Evolutionary conservation across 805 yeast species (phyloP), one percentile per base, ranked within the genome.

Genomic region (Clavispora phyllophila): DNA sequence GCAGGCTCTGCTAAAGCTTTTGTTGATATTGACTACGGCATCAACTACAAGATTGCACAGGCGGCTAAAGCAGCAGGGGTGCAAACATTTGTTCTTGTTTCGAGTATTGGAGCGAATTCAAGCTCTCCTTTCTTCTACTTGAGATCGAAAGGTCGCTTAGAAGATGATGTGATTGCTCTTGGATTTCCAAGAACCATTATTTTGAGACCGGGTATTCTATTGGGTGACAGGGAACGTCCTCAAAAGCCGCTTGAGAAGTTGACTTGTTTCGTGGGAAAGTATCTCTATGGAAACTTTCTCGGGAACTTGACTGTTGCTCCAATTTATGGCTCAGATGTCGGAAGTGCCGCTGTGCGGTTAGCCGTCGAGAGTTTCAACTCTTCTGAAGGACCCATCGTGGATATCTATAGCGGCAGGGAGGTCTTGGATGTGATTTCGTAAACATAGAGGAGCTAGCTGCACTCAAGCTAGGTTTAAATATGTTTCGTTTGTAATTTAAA

Each of bases 71-170:
- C 68, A 4, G 73, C 76, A 2, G 93, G 93, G 0, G 79, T 79
- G 50, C 71, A 74, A 31, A 83, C 88, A 1, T 79, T 77, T 49
- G 81, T 89, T 3, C 58, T 89, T 12, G 74, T 89, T 5, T 79
- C 89, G 3, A 67, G 89, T 3, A 39, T 55, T 0, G 88, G 88
- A n/a, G 87, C 96, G 0, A 68, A 66, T 44, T 53, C 75, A 0
- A 50, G 56, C 27, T 84, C 95, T 0, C 52, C 51, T n/a, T 68
- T 86, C 33, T 73, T 82, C 4, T 89, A 88, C 54, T 40, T 77
- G 35, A 72, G 72, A 51, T 72, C 84, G 62, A 89, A 89, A 59
- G 96, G 95, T 23, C 76, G 81, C 40, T 68, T 85, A 38, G 96
- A 89, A 58, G 75, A 80, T 36, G 87, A 79, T 37, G 66, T 89